These are phyloP conservation scores for Gaeumannomyces sp. DNA, from an alignment of 2,329 filamentous ascomycete genomes.

Conservation along the genomic window DNA sequence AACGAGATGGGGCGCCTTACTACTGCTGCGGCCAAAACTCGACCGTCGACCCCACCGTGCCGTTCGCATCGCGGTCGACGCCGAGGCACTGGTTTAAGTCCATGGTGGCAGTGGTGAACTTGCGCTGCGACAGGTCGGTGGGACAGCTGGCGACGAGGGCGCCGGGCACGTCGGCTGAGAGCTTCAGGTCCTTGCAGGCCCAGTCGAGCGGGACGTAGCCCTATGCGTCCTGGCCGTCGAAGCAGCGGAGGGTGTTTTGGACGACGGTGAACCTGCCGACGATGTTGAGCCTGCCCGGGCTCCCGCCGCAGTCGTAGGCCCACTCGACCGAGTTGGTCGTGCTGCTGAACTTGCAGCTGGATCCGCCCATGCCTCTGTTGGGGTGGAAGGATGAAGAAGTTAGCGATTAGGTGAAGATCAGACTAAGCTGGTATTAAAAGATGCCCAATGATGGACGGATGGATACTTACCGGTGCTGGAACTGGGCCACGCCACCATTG, in stretches of 20 bases:
- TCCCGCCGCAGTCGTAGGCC: background rate
- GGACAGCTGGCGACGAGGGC: constrained; percentile 3
- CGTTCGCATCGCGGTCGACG: background rate
- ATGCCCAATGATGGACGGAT: too few relatives aligned
- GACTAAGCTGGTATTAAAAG: too few relatives aligned
- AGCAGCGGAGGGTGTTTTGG: constrained; percentile 3
- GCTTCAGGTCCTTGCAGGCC: constrained; percentile 2
- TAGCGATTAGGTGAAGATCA: background rate
- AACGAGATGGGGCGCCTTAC: background rate
- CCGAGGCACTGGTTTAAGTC: constrained; percentile 6
- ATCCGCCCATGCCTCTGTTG: constrained; percentile 1
- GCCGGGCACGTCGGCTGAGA: constrained; percentile 1
- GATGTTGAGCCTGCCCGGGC: background rate
- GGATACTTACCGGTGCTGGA: background rate
- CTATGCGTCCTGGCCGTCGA: background rate
- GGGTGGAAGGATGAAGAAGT: background rate
- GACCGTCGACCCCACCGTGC: background rate
- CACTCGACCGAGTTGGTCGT: background rate
- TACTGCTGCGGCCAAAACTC: background rate
- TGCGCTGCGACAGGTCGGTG: background rate
- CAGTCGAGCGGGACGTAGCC: constrained; percentile 2
- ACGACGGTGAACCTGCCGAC: background rate
- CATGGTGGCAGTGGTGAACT: background rate
- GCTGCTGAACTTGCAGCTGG: constrained; percentile 2
- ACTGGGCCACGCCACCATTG: background rate